Conservation (phyloP, 495 filamentous ascomycete species). For the Bacidia rubella region DNA sequence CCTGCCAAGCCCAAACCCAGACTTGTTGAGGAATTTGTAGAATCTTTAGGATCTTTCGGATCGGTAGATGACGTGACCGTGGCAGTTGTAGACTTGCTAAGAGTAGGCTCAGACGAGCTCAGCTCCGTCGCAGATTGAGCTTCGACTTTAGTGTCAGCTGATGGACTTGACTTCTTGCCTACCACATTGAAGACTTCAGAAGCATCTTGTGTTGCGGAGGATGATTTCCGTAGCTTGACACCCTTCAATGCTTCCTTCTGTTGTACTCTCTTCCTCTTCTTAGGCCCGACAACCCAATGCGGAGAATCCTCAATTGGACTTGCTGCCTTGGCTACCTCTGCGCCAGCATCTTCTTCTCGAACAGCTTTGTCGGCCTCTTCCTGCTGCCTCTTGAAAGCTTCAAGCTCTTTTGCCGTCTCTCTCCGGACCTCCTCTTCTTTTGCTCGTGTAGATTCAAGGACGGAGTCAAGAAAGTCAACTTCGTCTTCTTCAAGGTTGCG, state of each 20-base stretch:
- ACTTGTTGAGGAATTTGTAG: not conserved
- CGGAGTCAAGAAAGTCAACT: conserved; percentile 75
- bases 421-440: conserved; percentile 62
- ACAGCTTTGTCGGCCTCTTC: conserved; percentile 48
- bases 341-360: conserved; percentile 24
- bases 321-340: conserved; percentile 19
- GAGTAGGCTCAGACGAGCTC: not conserved
- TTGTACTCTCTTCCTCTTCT: conserved; percentile 47
- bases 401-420: conserved; percentile 62
- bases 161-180: not conserved
- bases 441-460: conserved; percentile 51
- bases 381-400: conserved; percentile 53
- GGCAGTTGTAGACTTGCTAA: no score
- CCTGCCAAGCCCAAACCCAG: conserved; percentile 27
- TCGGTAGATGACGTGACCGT: not conserved
- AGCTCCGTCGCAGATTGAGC: not conserved
- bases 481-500: conserved; percentile 87
- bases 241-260: conserved; percentile 40
- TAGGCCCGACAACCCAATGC: conserved; percentile 36
- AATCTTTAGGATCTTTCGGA: not conserved
- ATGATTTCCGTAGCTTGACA: conserved; percentile 37
- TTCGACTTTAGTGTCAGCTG: not conserved
- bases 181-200: not conserved
- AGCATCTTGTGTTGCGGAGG: not conserved
- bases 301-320: conserved; percentile 13